Percentiles rank a stretch among this genome's conserved stretches.
phyloP scores from a whole-genome alignment of 371 early-diverging fungal genomes.

The Nematocida sp. region DNA sequence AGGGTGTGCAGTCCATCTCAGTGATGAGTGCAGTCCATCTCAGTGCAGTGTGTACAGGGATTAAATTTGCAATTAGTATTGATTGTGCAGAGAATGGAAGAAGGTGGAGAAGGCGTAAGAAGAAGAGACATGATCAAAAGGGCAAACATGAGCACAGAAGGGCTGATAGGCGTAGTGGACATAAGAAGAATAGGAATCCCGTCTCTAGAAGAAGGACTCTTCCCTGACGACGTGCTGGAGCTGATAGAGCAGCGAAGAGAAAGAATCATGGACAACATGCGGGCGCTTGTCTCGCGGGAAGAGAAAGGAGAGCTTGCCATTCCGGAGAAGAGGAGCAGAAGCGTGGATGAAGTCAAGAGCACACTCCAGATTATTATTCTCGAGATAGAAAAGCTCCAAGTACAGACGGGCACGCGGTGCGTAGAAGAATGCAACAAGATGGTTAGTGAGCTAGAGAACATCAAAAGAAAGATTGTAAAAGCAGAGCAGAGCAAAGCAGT shows the following conservation, averaged over 20 bases:
- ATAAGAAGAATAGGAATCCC: neutral
- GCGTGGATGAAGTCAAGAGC: neutral
- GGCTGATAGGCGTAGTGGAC: neutral
- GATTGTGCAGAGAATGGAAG: neutral
- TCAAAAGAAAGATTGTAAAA: conserved; percentile 2
- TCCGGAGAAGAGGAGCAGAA: neutral
- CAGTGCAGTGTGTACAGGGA: neutral
- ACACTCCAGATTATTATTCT: neutral
- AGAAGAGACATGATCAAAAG: neutral
- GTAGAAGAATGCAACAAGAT: conserved; percentile 16
- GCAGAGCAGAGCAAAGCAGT: neutral
- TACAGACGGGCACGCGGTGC: conserved; percentile 17
- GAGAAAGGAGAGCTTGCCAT: neutral
- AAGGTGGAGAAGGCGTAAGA: neutral
- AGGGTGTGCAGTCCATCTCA: neutral
- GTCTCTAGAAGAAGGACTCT: conserved; percentile 26
- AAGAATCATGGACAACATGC: neutral
- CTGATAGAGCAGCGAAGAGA: conserved; percentile 6
- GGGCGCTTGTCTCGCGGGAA: neutral
- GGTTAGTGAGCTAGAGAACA: neutral
- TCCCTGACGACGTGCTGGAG: conserved; percentile 31
- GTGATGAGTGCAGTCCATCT: neutral
- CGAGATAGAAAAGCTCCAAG: conserved; percentile 33
- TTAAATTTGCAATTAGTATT: neutral
- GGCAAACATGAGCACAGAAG: neutral